Conservation (phyloP, 169 alveolate genomes). For the Blepharisma undulans region DNA sequence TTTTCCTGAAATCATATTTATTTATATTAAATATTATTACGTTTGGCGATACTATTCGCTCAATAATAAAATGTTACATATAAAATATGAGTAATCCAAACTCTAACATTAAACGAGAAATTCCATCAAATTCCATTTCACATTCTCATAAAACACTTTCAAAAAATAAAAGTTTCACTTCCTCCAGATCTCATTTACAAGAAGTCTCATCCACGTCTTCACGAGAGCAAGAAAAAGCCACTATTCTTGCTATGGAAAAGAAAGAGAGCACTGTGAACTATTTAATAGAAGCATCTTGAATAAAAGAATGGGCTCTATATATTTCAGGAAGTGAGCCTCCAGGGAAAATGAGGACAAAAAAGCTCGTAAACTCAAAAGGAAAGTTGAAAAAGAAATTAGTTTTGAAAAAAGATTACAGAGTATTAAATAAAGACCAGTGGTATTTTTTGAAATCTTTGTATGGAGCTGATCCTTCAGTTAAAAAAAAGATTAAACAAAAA, state of each 20-base stretch:
- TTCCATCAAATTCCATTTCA: neutral
- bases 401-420: neutral
- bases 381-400: neutral
- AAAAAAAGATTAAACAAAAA: neutral
- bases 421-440: neutral
- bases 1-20: too few species aligned
- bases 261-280: neutral
- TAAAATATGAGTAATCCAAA: neutral
- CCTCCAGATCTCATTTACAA: neutral
- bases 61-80: neutral
- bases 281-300: neutral
- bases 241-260: neutral
- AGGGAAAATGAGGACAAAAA: neutral
- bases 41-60: too few species aligned
- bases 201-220: neutral
- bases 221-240: neutral
- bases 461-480: neutral
- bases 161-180: neutral
- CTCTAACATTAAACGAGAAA: neutral
- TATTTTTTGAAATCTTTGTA: neutral
- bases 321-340: neutral
- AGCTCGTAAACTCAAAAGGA: neutral
- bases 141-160: neutral
- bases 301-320: neutral
- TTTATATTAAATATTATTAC: too few species aligned